phyloP scores from a whole-genome alignment of 805 yeast genomes.

The Vanderwaltozyma yarrowii region DNA sequence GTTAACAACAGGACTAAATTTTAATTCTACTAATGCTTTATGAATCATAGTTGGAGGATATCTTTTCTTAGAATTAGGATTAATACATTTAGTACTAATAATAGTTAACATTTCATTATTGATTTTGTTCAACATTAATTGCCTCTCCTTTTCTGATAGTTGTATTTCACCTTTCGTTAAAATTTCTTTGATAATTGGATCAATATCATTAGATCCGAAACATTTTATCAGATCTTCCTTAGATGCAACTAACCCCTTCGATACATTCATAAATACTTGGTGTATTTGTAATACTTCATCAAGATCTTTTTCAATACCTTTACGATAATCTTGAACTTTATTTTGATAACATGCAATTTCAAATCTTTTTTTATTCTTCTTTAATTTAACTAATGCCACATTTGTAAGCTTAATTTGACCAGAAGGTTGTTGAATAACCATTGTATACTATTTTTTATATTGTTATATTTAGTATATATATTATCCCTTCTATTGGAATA shows the following conservation, averaged over 20 bases:
- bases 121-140: constrained; percentile 57
- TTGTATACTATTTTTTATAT: constrained; percentile 13
- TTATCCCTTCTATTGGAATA: too few species aligned
- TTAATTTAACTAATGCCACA: constrained; percentile 85
- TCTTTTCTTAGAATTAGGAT: constrained; percentile 80
- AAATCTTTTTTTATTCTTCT: constrained; percentile 82
- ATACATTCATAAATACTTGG: constrained; percentile 86
- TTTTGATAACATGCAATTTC: constrained; percentile 96
- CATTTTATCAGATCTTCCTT: constrained; percentile 66
- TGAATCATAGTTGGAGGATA: constrained; percentile 93
- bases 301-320: constrained; percentile 62
- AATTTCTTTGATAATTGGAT: constrained; percentile 70
- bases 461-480: too few species aligned
- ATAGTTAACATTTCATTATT: constrained; percentile 76
- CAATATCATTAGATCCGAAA: constrained; percentile 68
- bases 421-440: constrained; percentile 76
- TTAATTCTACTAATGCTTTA: constrained; percentile 68
- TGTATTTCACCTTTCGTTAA: constrained; percentile 89
- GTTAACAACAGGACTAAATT: constrained; percentile 64
- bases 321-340: constrained; percentile 90
- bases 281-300: constrained; percentile 95
- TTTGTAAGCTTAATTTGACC: constrained; percentile 86
- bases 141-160: constrained; percentile 86
- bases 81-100: constrained; percentile 82
- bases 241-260: constrained; percentile 89